Percentiles rank a stretch among this genome's conserved stretches.
Conservation (phyloP, 805 yeast genomes). For the Metschnikowia arizonensis region DNA sequence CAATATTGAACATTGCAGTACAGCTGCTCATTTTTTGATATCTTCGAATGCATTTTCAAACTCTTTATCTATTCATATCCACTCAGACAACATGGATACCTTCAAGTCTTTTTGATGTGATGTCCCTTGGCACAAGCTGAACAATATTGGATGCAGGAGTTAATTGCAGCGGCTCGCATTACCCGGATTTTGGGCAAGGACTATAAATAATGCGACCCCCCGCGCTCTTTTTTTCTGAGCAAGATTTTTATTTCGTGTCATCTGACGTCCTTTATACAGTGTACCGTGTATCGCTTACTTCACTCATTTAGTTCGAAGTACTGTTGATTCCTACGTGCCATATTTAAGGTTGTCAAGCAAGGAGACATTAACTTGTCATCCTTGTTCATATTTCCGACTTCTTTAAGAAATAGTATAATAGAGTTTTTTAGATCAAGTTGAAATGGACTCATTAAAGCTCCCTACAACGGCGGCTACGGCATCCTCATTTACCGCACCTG, state of each 20-base stretch:
- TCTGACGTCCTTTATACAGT: slow-evolving; percentile 16
- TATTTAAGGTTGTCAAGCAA: slow-evolving; percentile 8
- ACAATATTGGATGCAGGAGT: neutral
- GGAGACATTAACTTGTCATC: slow-evolving; percentile 45
- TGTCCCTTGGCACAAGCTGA: neutral
- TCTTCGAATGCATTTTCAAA: neutral
- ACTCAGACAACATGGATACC: neutral
- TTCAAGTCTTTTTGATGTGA: neutral
- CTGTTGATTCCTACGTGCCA: slow-evolving; percentile 5
- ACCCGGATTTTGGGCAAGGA: slow-evolving; percentile 21
- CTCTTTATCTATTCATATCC: neutral
- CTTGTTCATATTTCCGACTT: slow-evolving; percentile 17
- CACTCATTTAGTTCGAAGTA: slow-evolving; percentile 11
- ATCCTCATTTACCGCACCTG: slow-evolving; percentile 63
- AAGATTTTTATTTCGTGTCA: slow-evolving; percentile 14
- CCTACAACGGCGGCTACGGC: slow-evolving; percentile 80
- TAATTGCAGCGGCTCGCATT: slow-evolving; percentile 8
- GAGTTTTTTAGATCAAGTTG: slow-evolving; percentile 9
- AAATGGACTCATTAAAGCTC: slow-evolving; percentile 68
- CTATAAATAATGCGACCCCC: slow-evolving; percentile 24
- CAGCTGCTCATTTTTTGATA: neutral
- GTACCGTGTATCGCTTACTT: slow-evolving; percentile 9
- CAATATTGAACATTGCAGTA: neutral
- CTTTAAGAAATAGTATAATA: slow-evolving; percentile 13
- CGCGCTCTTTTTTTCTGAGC: slow-evolving; percentile 7